Evolutionary conservation across 257 asterid species (phyloP).

Genomic region (Solanum sitiens): DNA sequence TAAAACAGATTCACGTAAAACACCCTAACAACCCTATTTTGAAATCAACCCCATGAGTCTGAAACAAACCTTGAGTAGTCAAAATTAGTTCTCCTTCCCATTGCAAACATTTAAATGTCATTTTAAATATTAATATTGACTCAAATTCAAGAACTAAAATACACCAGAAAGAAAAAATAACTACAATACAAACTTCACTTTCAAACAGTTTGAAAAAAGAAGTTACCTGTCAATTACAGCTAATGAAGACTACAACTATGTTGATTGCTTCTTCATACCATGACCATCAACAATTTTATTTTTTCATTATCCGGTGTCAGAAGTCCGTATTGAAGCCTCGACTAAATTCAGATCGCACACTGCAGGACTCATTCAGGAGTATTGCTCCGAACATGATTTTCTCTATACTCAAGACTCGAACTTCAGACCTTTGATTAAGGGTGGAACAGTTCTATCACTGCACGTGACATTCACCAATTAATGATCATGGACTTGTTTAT

Average conservation of each 20-base stretch:
- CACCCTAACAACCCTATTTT: no score
- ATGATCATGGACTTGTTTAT: background rate
- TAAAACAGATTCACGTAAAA: no score
- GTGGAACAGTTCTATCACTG: fast-evolving
- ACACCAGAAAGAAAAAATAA: background rate
- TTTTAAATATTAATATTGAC: background rate
- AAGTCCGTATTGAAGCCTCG: background rate
- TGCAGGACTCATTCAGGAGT: fast-evolving
- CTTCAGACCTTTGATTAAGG: background rate
- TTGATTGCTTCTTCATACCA: background rate
- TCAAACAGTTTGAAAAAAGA: background rate
- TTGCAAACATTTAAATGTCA: no score
- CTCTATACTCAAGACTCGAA: background rate
- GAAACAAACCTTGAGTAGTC: no score
- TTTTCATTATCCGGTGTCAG: no score
- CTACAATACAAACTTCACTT: background rate
- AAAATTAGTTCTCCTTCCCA: no score
- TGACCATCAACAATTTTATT: background rate
- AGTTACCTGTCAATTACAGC: background rate
- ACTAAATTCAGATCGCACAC: background rate
- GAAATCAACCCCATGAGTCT: no score
- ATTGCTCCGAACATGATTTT: no score
- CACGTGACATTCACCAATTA: background rate
- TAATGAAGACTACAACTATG: background rate
- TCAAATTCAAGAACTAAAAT: background rate